Evolutionary conservation across 306 rosid species (phyloP).

Genomic region (Quercus rubra): DNA sequence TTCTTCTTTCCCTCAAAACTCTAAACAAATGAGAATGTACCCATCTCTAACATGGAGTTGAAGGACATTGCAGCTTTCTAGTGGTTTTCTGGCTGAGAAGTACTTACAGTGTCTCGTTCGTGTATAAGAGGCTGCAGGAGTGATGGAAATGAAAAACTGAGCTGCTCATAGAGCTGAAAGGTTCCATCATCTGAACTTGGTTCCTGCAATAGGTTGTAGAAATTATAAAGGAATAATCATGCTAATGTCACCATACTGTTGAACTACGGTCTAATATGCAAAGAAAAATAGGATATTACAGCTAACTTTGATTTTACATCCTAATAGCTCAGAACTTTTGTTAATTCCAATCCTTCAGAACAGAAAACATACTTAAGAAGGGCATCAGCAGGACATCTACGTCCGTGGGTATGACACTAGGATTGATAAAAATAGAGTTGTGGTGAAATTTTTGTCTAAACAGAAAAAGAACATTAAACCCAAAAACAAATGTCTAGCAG

Average conservation of each 20-base stretch:
- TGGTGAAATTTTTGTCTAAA: background rate
- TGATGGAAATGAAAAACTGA: slow-evolving; percentile 73
- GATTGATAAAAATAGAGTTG: no score
- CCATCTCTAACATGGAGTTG: background rate
- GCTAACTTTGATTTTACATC: background rate
- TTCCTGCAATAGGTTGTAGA: slow-evolving; percentile 41
- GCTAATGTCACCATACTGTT: background rate
- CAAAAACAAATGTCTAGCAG: background rate
- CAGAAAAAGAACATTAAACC: background rate
- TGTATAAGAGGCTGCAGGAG: slow-evolving; percentile 83
- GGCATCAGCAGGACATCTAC: no score
- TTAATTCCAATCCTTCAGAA: background rate
- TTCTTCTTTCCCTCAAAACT: background rate
- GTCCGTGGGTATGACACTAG: no score
- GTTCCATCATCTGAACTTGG: slow-evolving; percentile 41
- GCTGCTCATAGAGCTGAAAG: slow-evolving; percentile 77
- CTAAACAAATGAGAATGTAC: background rate
- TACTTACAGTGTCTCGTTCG: slow-evolving; percentile 81
- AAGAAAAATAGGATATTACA: background rate
- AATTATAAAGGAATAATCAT: background rate
- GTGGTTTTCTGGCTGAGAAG: background rate
- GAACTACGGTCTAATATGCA: background rate
- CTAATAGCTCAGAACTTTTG: background rate
- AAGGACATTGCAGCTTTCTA: background rate
- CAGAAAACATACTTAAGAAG: background rate